Percentiles rank a stretch among this genome's conserved stretches.
These are phyloP conservation scores for Aspergillus incahuasiensis DNA, from an alignment of 495 filamentous ascomycete genomes.

Conservation along the genomic window DNA sequence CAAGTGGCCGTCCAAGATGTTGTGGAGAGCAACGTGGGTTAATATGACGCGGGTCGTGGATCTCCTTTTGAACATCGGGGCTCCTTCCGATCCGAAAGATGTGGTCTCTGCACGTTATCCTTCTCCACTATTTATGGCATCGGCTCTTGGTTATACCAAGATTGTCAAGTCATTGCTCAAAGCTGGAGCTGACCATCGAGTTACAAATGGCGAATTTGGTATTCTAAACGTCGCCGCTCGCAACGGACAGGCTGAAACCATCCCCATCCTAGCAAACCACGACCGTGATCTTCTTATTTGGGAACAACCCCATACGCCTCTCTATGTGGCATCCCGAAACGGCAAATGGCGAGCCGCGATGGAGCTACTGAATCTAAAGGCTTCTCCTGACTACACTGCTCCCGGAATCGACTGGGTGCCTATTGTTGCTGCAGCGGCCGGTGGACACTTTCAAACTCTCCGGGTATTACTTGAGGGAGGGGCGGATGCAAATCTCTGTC, in stretches of 20 bases:
- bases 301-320: neutral
- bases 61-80: neutral
- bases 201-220: neutral
- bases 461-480: neutral
- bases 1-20: neutral
- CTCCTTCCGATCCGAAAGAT: neutral
- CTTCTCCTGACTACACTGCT: neutral
- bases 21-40: neutral
- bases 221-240: neutral
- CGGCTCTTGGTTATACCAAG: neutral
- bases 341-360: neutral
- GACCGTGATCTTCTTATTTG: neutral
- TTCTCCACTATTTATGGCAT: neutral
- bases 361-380: neutral
- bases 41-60: neutral
- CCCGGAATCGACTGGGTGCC: neutral
- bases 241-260: neutral
- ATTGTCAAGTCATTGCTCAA: neutral
- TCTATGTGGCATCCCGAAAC: neutral
- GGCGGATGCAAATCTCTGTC: neutral
- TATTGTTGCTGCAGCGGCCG: neutral
- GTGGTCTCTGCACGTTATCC: neutral
- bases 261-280: neutral
- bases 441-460: neutral
- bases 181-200: neutral